Evolutionary conservation across 2,329 filamentous ascomycete species (phyloP).

Genomic region (Sclerotinia spermophila): DNA sequence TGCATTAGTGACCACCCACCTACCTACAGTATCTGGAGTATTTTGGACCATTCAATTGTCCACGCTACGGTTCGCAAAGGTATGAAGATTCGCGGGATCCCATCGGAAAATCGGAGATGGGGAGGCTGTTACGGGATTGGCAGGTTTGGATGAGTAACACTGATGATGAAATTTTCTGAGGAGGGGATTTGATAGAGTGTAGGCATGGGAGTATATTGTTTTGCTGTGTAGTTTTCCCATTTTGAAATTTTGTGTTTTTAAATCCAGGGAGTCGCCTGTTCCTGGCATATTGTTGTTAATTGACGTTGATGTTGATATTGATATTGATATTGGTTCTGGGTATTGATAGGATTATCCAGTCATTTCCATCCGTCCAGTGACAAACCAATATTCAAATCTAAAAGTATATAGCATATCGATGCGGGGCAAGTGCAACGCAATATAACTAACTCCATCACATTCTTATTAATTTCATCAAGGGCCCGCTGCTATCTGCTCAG

Average conservation of each 20-base stretch:
- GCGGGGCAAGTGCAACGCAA: not conserved
- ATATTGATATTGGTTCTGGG: not conserved
- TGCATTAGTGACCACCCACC: not conserved
- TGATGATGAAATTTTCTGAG: not conserved
- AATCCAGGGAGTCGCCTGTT: not conserved
- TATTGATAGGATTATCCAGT: not conserved
- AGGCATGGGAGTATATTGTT: not conserved
- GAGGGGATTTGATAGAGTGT: not conserved
- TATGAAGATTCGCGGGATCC: not conserved
- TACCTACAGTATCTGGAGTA: not conserved
- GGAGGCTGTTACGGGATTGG: not conserved
- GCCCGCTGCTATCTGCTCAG: not conserved
- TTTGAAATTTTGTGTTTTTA: not conserved
- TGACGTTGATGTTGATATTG: not conserved
- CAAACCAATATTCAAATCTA: not conserved
- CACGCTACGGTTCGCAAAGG: not conserved
- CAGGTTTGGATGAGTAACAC: not conserved
- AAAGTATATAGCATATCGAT: not conserved
- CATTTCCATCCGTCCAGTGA: slow-evolving; percentile 10
- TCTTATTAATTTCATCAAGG: not conserved
- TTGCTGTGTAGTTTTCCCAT: not conserved
- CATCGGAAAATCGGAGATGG: not conserved
- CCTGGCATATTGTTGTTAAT: not conserved
- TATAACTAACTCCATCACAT: not conserved
- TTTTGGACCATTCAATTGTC: not conserved